Percentiles rank a stretch among this genome's conserved stretches.
phyloP scores from a whole-genome alignment of 1,284 basidiomycete genomes.

The Sphaerobolus stellatus region DNA sequence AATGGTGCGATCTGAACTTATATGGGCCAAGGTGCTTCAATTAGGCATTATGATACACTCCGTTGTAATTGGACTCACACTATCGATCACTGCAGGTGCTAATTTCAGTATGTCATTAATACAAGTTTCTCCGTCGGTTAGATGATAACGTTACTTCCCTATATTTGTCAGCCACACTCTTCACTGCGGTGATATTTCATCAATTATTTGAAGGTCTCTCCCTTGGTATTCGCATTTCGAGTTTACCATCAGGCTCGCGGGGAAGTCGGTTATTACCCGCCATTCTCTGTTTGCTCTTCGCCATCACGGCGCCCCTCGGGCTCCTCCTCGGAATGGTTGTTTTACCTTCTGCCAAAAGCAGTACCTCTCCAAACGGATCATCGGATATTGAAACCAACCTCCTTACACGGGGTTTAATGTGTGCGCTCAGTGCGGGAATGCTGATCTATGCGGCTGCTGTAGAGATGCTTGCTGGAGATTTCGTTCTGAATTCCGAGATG shows the following conservation, averaged over 20 bases:
- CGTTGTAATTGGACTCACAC: constrained; percentile 70
- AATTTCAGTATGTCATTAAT: constrained; percentile 60
- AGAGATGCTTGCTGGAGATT: constrained; percentile 79
- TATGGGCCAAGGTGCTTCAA: constrained; percentile 59
- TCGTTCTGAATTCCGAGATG: constrained; percentile 57
- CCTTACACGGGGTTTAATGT: constrained; percentile 67
- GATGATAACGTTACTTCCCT: background rate
- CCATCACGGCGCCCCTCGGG: constrained; percentile 66
- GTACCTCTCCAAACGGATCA: background rate
- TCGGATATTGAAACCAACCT: constrained; percentile 35
- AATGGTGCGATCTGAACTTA: constrained; percentile 1
- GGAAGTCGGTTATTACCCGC: constrained; percentile 38
- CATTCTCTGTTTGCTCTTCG: constrained; percentile 61
- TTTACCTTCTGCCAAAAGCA: constrained; percentile 33
- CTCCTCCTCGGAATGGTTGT: constrained; percentile 56
- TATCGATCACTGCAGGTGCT: constrained; percentile 62
- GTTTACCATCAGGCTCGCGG: constrained; percentile 42
- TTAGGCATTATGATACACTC: constrained; percentile 82
- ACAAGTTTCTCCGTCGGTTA: constrained; percentile 5
- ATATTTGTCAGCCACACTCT: constrained; percentile 54
- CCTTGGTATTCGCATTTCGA: constrained; percentile 72
- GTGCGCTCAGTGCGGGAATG: constrained; percentile 75
- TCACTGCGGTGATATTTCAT: constrained; percentile 74
- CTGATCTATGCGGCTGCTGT: constrained; percentile 75
- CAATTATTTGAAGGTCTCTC: constrained; percentile 80